Base-by-base conservation (phyloP, 345 rosid genomes). In the Murraya koenigii region DNA sequence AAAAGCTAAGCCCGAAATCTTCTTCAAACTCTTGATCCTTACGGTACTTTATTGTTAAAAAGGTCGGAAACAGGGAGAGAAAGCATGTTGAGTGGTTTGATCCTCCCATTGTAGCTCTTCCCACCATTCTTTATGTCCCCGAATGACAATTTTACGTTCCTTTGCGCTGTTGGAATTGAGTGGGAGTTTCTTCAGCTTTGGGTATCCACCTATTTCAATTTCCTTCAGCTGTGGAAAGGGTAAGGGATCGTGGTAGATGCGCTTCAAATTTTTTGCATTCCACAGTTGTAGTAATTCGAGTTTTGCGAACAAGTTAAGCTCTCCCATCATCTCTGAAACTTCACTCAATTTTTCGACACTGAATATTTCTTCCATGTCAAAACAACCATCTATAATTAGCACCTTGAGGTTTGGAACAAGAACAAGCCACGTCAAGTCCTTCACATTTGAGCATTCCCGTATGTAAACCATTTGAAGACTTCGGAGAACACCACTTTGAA, bases 391-490 rank as follows among this genome's bases (percentile, higher is more conserved):
- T 14, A 84, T 55, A 30, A 1, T 30, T 33, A 41, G 47, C 23
- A 3, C 0, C 22, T 58, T 61, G 66, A 84, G 35, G 35, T 69
- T 69, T 33, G 75, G 85, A 23, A 80, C 81, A 26, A 63, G 67
- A 79, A 81, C 39, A 44, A 81, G 66, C 83, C 72, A 81, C 58
- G 77, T 79, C 70, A 81, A 15, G 19, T 81, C 81, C 32, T 10
- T 41, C 59, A 70, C 32, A 1, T 33, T 30, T 30, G 32, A 30
- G 15, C 2, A 13, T n/a, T n/a, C 1, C 32, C n/a, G 5, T 30
- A 52, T 30, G 17, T 17, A 2, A 30, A 30, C 1, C 32, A 58
- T 23, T 25, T 33, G 38, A 15, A 76, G 79, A 22, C 55, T 8
- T 11, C 20, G 2, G 28, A 76, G 36, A 30, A 1, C 32, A 41